Base-by-base conservation (phyloP, 2,329 filamentous ascomycete genomes). In the Microdochium trichocladiopsis region DNA sequence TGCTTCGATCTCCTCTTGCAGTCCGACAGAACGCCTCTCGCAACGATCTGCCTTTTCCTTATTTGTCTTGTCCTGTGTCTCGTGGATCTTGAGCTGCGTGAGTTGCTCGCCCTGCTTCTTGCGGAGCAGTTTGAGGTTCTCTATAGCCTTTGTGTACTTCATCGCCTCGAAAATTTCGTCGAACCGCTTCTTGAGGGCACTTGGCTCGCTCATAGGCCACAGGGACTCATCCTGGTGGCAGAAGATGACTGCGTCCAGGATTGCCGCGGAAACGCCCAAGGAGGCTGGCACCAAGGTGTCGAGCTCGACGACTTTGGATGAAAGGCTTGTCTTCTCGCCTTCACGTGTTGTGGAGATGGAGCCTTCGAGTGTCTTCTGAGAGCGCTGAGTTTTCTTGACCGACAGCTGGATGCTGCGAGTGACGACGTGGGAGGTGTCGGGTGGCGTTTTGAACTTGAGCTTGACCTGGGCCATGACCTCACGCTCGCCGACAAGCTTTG, bases 201-300 rank as follows among this genome's bases (percentile, higher is more conserved):
- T 75, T 0, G 94, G 90, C 62, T 95, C 90, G 64, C 90, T 95
- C 78, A 99, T 85, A 0, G 94, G 94, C 94, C 94, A 99, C 25
- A 97, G 72, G 24, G 93, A 96, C 60, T 99, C 94, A 66, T 99
- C 94, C 66, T 99, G 94, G 65, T 99, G 94, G 67, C 94, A 99
- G 71, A 99, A 99, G 60, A 99, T 96, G 66, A 99, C 94, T 53
- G 87, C 88, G 59, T 97, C 92, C 24, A 99, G 79, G 52, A 99
- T 86, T 12, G 94, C 92, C 52, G 86, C 85, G 1, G 91, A 94
- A 3, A 96, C 94, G 36, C 94, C 94, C 1, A 99, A 79, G 58
- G 90, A 87, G 59, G 88, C 82, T 0, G 93, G 91, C 66, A 99
- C 86, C 59, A 93, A 81, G 58, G 85, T 79, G 66, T 96, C 88